These are phyloP conservation scores for Leishmania tropica DNA, from an alignment of 208 protist species.

Conservation along the genomic window DNA sequence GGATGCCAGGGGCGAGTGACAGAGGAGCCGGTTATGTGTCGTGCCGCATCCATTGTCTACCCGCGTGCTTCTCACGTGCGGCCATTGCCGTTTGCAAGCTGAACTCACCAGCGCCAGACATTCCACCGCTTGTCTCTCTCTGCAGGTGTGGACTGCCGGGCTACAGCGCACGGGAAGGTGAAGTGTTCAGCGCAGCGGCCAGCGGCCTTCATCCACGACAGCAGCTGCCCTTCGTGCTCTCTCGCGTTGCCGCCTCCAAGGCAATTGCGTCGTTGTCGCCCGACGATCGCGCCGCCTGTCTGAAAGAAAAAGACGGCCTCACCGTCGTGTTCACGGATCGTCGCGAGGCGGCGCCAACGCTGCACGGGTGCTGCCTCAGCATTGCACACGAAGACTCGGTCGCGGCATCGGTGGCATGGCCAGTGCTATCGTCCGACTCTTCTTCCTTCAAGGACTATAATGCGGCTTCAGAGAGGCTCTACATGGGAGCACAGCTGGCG, in stretches of 20 bases:
- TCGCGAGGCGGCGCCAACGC: conserved; percentile 22
- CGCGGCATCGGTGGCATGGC: conserved; percentile 52
- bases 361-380: conserved; percentile 40
- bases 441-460: not conserved
- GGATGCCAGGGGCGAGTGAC: conserved; percentile 1
- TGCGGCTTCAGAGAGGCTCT: not conserved
- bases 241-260: conserved; percentile 57
- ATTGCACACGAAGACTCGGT: conserved; percentile 58
- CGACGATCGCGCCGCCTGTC: not conserved
- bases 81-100: conserved; percentile 10
- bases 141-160: conserved; percentile 2
- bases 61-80: conserved; percentile 2
- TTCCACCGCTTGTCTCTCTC: conserved; percentile 5
- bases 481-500: not conserved
- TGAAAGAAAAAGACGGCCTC: too few relatives aligned
- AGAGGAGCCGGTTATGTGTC: not conserved
- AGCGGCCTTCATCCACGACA: conserved; percentile 38
- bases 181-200: conserved; percentile 5
- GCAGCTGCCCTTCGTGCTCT: conserved; percentile 58
- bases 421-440: not conserved
- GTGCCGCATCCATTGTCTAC: conserved; percentile 8
- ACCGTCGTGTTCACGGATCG: conserved; percentile 36
- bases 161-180: not conserved
- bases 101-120: not conserved
- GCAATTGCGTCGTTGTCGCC: conserved; percentile 26